Conservation (phyloP, 225 moss, liverwort and hornwort genomes). For the Marchantia polymorpha region DNA sequence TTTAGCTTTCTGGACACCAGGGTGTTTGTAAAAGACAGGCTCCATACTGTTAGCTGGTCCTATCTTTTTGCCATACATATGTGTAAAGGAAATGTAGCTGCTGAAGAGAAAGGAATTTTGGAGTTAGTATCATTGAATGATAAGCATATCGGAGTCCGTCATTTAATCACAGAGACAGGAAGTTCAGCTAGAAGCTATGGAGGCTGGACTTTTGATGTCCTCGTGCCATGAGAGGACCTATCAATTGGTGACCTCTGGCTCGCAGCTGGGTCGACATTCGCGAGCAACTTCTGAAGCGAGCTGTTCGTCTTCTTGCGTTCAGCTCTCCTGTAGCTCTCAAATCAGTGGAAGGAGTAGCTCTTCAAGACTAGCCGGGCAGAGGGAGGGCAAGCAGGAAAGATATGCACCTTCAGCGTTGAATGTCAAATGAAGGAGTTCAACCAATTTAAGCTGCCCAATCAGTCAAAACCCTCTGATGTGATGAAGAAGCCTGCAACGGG, state of each 20-base stretch:
- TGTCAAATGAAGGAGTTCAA: slow-evolving; percentile 2
- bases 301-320: slow-evolving; percentile 7
- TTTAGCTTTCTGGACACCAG: neutral
- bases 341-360: neutral
- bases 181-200: slow-evolving; percentile 3
- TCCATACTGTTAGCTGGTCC: neutral
- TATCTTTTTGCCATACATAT: neutral
- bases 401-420: neutral
- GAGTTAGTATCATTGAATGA: neutral
- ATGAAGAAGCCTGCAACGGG: slow-evolving; percentile 18
- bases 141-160: neutral
- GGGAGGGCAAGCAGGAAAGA: neutral
- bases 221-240: neutral
- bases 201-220: slow-evolving; percentile 10
- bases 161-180: neutral
- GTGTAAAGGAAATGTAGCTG: neutral
- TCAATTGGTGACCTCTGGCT: neutral
- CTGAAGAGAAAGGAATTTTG: neutral
- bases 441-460: slow-evolving; percentile 18
- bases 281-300: neutral
- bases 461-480: neutral
- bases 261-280: neutral
- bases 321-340: neutral
- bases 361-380: neutral
- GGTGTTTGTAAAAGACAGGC: neutral